These are phyloP conservation scores for Chlorella vulgaris DNA, from an alignment of 139 green algal species.

Conservation along the genomic window DNA sequence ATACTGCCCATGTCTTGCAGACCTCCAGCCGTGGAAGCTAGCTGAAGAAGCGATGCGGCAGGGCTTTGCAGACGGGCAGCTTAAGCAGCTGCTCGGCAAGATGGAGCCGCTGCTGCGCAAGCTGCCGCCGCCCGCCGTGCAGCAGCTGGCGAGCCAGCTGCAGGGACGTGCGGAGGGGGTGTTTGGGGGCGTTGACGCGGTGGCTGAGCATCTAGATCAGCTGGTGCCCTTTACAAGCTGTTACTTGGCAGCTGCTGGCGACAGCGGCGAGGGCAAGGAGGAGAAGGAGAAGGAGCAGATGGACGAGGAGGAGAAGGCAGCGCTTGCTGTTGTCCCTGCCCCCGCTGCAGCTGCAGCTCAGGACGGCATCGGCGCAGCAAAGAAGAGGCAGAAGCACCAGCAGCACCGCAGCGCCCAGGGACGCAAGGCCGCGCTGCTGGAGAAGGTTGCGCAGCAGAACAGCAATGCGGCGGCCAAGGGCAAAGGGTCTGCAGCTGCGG, in stretches of 20 bases:
- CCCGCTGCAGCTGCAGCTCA: no score
- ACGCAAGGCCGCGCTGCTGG: constrained; percentile 7
- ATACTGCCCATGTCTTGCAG: background rate
- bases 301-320: no score
- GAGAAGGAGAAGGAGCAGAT: background rate
- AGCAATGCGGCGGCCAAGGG: background rate
- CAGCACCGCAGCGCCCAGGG: constrained; percentile 23
- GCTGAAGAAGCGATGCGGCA: constrained; percentile 7
- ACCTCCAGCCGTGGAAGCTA: constrained; percentile 11
- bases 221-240: constrained; percentile 6
- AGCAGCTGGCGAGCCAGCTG: background rate
- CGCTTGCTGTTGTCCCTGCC: background rate
- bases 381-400: constrained; percentile 23
- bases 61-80: background rate
- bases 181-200: background rate
- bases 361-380: no score
- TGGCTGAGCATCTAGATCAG: background rate
- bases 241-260: background rate
- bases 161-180: background rate
- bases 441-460: background rate
- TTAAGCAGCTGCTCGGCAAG: background rate
- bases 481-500: background rate
- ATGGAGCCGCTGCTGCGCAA: constrained; percentile 6
- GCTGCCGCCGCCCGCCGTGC: background rate
- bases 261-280: background rate